These are phyloP conservation scores for Solanum clarkiae DNA, from an alignment of 257 asterid genomes.

Conservation along the genomic window DNA sequence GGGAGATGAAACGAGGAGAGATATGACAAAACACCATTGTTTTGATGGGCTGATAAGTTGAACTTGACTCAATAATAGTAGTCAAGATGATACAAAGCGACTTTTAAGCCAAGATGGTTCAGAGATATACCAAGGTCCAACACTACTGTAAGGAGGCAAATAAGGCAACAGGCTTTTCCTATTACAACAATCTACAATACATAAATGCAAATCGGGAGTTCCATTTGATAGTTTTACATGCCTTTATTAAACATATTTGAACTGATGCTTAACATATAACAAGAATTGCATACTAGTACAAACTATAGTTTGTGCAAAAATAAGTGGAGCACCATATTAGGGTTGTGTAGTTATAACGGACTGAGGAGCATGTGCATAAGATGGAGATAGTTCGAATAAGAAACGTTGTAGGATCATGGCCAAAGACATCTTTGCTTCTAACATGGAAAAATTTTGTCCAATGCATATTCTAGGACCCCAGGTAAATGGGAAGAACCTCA, in stretches of 20 bases:
- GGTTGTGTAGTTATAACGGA: slow-evolving; percentile 10
- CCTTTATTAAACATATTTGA: neutral
- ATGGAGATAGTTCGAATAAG: neutral
- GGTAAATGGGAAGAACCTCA: slow-evolving; percentile 16
- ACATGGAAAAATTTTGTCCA: neutral
- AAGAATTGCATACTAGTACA: neutral
- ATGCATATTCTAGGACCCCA: slow-evolving; percentile 25
- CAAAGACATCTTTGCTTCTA: neutral
- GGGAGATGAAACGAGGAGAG: too few relatives aligned
- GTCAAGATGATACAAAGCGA: too few relatives aligned
- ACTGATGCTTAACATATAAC: neutral
- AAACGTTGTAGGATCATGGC: neutral
- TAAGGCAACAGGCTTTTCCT: too few relatives aligned
- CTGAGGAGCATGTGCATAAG: slow-evolving; percentile 17
- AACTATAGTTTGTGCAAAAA: neutral
- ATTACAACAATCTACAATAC: too few relatives aligned
- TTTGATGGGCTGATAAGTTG: too few relatives aligned
- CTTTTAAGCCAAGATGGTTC: too few relatives aligned
- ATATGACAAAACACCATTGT: too few relatives aligned
- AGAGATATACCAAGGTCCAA: too few relatives aligned
- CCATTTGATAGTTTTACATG: neutral
- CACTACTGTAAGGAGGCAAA: too few relatives aligned
- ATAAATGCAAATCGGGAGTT: too few relatives aligned
- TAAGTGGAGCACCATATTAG: neutral
- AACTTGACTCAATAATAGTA: too few relatives aligned